phyloP scores from a whole-genome alignment of 2,329 filamentous ascomycete species.

The Xylariaceae sp. region DNA sequence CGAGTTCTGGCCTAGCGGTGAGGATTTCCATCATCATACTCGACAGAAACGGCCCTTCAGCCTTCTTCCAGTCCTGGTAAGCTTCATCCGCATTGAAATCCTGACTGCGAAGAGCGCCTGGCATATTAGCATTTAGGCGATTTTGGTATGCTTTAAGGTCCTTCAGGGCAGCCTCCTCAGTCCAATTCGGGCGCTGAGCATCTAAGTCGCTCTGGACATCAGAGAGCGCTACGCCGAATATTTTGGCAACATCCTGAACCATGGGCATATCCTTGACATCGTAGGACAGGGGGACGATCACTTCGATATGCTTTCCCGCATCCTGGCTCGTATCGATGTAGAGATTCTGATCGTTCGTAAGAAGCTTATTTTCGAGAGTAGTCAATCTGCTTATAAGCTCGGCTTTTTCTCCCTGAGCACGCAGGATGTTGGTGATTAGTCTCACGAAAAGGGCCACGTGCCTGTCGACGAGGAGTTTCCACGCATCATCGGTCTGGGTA shows the following conservation, averaged over 20 bases:
- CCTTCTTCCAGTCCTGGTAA: slow-evolving; percentile 85
- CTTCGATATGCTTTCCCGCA: slow-evolving; percentile 66
- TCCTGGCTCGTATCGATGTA: slow-evolving; percentile 56
- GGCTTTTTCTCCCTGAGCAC: slow-evolving; percentile 77
- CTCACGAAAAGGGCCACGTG: slow-evolving; percentile 94
- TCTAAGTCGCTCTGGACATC: slow-evolving; percentile 87
- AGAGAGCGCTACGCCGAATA: slow-evolving; percentile 74
- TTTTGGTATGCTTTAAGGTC: slow-evolving; percentile 94
- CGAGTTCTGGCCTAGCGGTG: slow-evolving; percentile 76
- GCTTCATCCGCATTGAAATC: slow-evolving; percentile 90
- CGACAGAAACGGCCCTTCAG: slow-evolving; percentile 80
- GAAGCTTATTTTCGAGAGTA: slow-evolving; percentile 84
- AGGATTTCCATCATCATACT: slow-evolving; percentile 92
- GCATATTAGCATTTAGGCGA: slow-evolving; percentile 73
- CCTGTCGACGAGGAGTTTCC: slow-evolving; percentile 87
- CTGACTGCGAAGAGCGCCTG: slow-evolving; percentile 69
- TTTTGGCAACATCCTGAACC: slow-evolving; percentile 77
- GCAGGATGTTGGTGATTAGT: slow-evolving; percentile 72
- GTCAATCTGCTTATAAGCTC: slow-evolving; percentile 75
- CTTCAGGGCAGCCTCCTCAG: slow-evolving; percentile 80
- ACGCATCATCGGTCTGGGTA: slow-evolving; percentile 72
- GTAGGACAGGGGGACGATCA: slow-evolving; percentile 76
- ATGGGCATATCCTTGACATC: slow-evolving; percentile 96
- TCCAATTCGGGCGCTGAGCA: slow-evolving; percentile 75
- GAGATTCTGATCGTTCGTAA: slow-evolving; percentile 90